Percentiles rank a stretch among this genome's conserved stretches.
phyloP scores from a whole-genome alignment of 352 stramenopile genomes.

The Blastocystis hominis region DNA sequence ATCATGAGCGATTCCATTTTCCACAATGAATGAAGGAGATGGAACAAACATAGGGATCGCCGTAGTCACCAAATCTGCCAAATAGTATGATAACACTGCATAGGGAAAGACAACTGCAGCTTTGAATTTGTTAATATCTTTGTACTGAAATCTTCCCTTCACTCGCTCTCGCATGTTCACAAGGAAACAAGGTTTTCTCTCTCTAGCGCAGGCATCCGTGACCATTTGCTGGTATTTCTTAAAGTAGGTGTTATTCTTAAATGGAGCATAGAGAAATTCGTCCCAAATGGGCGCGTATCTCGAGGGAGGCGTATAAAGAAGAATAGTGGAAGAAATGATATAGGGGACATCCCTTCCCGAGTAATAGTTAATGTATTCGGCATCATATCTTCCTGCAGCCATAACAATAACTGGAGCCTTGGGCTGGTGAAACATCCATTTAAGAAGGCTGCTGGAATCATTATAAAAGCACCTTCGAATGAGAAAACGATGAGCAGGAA shows the following conservation, averaged over 20 bases:
- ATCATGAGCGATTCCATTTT: not conserved
- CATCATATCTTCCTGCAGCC: not conserved
- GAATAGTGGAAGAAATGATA: not conserved
- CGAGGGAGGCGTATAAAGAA: not conserved
- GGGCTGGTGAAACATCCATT: not conserved
- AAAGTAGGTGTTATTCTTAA: not conserved
- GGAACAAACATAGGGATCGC: conserved; percentile 13
- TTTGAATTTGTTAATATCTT: not conserved
- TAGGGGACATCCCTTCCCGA: not conserved
- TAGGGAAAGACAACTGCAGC: conserved; percentile 43
- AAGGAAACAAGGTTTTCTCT: not conserved
- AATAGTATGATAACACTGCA: conserved; percentile 28
- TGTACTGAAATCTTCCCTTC: not conserved
- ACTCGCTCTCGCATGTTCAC: not conserved
- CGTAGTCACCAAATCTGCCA: not conserved
- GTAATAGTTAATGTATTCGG: conserved; percentile 48
- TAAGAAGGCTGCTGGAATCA: not conserved
- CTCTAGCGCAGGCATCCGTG: not conserved
- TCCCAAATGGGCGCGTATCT: not conserved
- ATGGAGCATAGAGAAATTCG: not conserved
- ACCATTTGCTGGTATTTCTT: not conserved
- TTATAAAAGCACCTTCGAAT: not conserved
- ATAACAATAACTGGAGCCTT: not conserved
- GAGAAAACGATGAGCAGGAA: conserved; percentile 22
- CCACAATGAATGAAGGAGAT: not conserved